Evolutionary conservation across 345 rosid species (phyloP), one percentile per base, ranked within the genome.

Genomic region (Leavenworthia alabamica): DNA sequence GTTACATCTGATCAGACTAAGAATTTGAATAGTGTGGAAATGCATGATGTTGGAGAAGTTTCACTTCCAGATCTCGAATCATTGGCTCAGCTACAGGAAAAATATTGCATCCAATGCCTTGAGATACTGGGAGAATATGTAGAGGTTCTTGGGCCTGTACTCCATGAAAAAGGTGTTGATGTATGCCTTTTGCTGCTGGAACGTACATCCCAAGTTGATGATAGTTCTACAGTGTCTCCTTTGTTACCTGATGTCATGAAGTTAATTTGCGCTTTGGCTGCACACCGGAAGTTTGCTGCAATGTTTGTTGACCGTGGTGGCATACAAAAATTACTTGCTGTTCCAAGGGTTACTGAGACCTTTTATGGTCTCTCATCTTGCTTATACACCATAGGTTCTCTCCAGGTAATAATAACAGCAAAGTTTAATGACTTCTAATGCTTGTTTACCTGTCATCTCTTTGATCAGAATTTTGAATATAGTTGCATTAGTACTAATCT

Each of bases 251-350:
- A 87, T 81, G 97, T 93, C 68, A 86, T 87, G 97, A 93, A 93
- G 83, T 84, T 93, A 54, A 89, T 93, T 58, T 89, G 99, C 70
- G 91, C 99, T 55, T 83, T 93, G 79, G 99, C 97, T 67, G 95
- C 99, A 36, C 97, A 89, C 67, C 81, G 94, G 64, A 93, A 93
- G 79, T 93, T 93, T 75, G 97, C 99, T 68, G 94, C 99, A 5
- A 78, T 93, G 67, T 93, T 89, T 83, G 99, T 93, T 57, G 99
- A 93, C 74, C 83, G 97, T 3, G 82, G 94, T 77, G 99, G 99
- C 73, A 78, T 89, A 76, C 96, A 86, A 71, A 93, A 89, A 65
- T 79, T 93, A 78, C 97, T 93, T 53, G 80, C 88, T 67, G 80
- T 87, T 19, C 96, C 99, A 44, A 85, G 91, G 75, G 79, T 72